Evolutionary conservation across 2,329 filamentous ascomycete species (phyloP).

Genomic region (Neospermospora avenae): DNA sequence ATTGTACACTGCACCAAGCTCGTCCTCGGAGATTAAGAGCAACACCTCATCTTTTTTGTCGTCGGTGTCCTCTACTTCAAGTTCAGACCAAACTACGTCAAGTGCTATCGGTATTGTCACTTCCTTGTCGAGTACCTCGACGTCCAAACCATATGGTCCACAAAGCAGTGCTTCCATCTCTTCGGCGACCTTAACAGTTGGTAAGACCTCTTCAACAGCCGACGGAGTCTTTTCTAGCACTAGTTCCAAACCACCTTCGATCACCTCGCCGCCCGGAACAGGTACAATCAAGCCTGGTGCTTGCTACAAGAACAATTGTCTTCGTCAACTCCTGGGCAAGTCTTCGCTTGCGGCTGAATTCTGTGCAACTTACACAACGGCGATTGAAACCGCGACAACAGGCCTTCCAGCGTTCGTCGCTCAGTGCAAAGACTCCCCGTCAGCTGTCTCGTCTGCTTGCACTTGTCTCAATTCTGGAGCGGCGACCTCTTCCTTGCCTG

Average conservation of each 20-base stretch:
- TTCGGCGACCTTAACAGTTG: not conserved
- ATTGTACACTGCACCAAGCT: constrained; percentile 8
- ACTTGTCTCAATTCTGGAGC: constrained; percentile 20
- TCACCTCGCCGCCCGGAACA: constrained; percentile 3
- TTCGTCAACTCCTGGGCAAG: constrained; percentile 25
- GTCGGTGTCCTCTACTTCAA: not conserved
- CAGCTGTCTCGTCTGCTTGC: constrained; percentile 27
- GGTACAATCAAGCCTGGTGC: constrained; percentile 11
- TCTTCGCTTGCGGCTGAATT: constrained; percentile 20
- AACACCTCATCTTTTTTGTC: not conserved
- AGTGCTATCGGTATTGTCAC: constrained; percentile 12
- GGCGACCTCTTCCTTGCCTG: not conserved
- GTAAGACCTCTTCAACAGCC: not conserved
- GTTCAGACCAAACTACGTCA: not conserved
- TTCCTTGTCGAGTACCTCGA: not conserved
- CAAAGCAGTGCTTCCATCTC: not conserved
- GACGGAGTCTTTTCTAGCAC: not conserved
- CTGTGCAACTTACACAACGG: constrained; percentile 29
- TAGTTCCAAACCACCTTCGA: not conserved
- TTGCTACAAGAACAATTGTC: constrained; percentile 29
- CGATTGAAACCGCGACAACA: constrained; percentile 19
- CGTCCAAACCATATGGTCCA: not conserved
- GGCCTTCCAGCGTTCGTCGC: constrained; percentile 27
- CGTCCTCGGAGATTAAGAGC: constrained; percentile 1
- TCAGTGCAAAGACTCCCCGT: constrained; percentile 22